Evolutionary conservation across 441 rosid species (phyloP).

Genomic region (Populus trichocarpa): DNA sequence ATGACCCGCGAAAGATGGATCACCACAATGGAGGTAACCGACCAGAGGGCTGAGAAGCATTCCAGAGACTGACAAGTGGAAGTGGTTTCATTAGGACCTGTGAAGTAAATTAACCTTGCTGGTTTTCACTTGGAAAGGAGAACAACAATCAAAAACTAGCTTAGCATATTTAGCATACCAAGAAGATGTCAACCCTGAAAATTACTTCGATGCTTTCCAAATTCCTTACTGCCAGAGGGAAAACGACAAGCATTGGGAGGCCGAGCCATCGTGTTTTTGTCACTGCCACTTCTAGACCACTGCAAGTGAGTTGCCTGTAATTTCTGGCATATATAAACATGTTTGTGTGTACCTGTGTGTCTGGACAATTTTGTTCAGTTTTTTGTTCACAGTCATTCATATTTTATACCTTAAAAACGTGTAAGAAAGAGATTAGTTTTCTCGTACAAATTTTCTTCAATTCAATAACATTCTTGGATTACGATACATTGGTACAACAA

Average conservation of each 20-base stretch:
- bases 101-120: background rate
- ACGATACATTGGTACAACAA: background rate
- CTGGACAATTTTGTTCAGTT: background rate
- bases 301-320: conserved; percentile 21
- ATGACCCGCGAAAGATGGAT: background rate
- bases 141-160: background rate
- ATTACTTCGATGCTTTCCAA: conserved; percentile 5
- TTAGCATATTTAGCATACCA: background rate
- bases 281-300: conserved; percentile 19
- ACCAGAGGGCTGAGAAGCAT: background rate
- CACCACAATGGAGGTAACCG: background rate
- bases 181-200: background rate
- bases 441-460: background rate
- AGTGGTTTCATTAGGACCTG: background rate
- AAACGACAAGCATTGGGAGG: conserved; percentile 2
- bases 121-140: background rate
- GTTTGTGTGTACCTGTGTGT: background rate
- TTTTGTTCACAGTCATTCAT: background rate
- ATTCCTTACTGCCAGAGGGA: background rate
- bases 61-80: background rate
- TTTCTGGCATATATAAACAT: background rate
- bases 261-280: conserved; percentile 12
- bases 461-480: background rate
- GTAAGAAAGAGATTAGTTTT: background rate
- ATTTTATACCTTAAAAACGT: background rate